Percentiles rank a stretch among this genome's conserved stretches.
These are phyloP conservation scores for Podila horticola DNA, from an alignment of 192 early-diverging fungal species.

Conservation along the genomic window DNA sequence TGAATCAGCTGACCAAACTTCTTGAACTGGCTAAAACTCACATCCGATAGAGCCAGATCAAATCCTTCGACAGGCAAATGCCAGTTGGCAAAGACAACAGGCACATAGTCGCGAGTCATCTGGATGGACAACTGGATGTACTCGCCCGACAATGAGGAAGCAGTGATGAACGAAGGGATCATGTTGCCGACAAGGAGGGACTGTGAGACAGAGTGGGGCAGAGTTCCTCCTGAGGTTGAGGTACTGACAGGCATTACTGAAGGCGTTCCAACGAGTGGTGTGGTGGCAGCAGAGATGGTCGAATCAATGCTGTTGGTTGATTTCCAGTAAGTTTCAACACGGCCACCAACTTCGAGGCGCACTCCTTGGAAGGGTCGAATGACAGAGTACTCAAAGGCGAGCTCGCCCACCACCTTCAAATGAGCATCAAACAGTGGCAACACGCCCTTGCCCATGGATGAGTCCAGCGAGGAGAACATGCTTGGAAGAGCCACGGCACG, in stretches of 20 bases:
- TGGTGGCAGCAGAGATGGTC: conserved; percentile 33
- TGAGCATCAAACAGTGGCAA: conserved; percentile 92
- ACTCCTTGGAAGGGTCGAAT: conserved; percentile 91
- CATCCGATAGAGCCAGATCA: conserved; percentile 63
- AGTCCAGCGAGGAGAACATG: conserved; percentile 62
- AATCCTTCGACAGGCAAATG: conserved; percentile 67
- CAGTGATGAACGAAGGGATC: conserved; percentile 81
- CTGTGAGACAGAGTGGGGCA: conserved; percentile 34
- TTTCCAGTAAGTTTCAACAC: conserved; percentile 99
- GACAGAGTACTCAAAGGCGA: conserved; percentile 83
- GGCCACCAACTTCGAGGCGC: conserved; percentile 92
- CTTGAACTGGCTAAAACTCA: conserved; percentile 63
- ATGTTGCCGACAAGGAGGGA: conserved; percentile 39
- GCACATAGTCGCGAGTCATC: conserved; percentile 86
- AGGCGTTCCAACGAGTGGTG: conserved; percentile 29
- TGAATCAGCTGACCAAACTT: conserved; percentile 45
- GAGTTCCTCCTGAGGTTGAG: conserved; percentile 39
- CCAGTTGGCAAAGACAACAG: conserved; percentile 89
- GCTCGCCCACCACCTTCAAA: conserved; percentile 91
- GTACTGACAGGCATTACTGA: conserved; percentile 44
- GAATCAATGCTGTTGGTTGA: conserved; percentile 81
- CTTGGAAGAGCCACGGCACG: conserved; percentile 83
- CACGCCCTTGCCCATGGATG: conserved; percentile 51
- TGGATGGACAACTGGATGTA: conserved; percentile 93
- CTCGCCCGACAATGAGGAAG: conserved; percentile 90